Percentiles rank a stretch among this genome's conserved stretches.
Conservation (phyloP, 768 basidiomycete genomes). For the Neoboletus brunneissimus region DNA sequence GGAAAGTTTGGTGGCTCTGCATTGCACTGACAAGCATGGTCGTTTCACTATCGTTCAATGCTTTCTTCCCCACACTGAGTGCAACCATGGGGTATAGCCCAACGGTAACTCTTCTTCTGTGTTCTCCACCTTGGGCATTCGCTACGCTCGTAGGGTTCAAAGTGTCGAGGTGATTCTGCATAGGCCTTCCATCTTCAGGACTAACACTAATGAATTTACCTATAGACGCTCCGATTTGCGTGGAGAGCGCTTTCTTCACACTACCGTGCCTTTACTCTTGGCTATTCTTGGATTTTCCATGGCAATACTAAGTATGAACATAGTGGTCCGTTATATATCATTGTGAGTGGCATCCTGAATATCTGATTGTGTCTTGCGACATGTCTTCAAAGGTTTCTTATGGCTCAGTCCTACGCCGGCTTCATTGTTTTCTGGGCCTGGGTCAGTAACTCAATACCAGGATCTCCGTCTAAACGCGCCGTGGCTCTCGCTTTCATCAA, state of each 20-base stretch:
- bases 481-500: conserved; percentile 85
- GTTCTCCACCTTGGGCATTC: conserved; percentile 67
- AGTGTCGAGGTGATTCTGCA: conserved; percentile 42
- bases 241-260: conserved; percentile 73
- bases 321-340: conserved; percentile 60
- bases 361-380: neutral
- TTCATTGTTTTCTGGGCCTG: conserved; percentile 62
- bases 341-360: conserved; percentile 40
- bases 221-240: conserved; percentile 65
- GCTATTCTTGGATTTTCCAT: conserved; percentile 71
- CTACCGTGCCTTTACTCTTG: conserved; percentile 46
- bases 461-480: conserved; percentile 84
- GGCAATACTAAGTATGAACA: conserved; percentile 61
- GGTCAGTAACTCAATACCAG: conserved; percentile 61
- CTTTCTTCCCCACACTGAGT: conserved; percentile 75
- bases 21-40: conserved; percentile 55
- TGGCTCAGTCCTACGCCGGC: conserved; percentile 71
- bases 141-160: conserved; percentile 56
- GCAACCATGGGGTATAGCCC: conserved; percentile 65
- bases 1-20: conserved; percentile 84
- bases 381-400: conserved; percentile 54
- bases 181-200: neutral
- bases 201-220: conserved; percentile 1
- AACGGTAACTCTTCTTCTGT: conserved; percentile 69
- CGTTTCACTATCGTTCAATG: conserved; percentile 70